Conservation (phyloP, 352 stramenopile genomes). For the Globisporangium orthogonon region DNA sequence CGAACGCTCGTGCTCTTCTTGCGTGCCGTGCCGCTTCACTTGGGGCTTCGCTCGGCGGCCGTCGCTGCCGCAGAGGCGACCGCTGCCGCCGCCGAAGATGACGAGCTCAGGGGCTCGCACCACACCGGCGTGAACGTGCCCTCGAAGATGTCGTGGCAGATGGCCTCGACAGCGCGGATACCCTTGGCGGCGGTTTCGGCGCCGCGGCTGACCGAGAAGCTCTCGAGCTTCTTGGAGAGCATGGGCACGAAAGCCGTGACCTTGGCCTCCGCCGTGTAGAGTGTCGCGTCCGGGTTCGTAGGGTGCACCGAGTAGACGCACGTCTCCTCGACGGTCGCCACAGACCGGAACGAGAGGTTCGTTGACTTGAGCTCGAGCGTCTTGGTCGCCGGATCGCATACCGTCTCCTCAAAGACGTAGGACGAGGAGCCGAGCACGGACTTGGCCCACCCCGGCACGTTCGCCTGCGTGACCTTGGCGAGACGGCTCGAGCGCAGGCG, state of each 20-base stretch:
- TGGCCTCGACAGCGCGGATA: constrained; percentile 70
- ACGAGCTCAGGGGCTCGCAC: constrained; percentile 32
- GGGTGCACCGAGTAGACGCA: constrained; percentile 77
- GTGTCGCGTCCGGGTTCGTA: constrained; percentile 40
- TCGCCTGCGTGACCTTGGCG: constrained; percentile 71
- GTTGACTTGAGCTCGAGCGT: constrained; percentile 74
- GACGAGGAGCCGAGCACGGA: constrained; percentile 55
- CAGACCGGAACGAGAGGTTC: constrained; percentile 71
- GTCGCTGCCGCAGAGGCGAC: background rate
- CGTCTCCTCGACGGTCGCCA: constrained; percentile 77
- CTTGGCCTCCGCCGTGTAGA: constrained; percentile 70
- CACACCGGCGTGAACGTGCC: constrained; percentile 65
- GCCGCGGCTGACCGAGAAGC: constrained; percentile 63
- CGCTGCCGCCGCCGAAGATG: background rate
- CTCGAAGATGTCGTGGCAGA: constrained; percentile 85
- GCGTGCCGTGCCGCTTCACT: background rate
- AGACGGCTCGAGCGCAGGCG: constrained; percentile 59
- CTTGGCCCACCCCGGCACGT: constrained; percentile 70
- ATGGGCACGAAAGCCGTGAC: constrained; percentile 82
- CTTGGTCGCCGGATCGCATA: constrained; percentile 61
- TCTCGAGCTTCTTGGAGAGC: constrained; percentile 75
- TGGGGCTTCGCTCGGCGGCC: background rate
- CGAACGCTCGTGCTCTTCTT: no score
- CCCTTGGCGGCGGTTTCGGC: constrained; percentile 75
- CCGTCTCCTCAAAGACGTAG: constrained; percentile 81